Evolutionary conservation across 805 yeast genomes (phyloP).

Genomic region (Yarrowia deformans): DNA sequence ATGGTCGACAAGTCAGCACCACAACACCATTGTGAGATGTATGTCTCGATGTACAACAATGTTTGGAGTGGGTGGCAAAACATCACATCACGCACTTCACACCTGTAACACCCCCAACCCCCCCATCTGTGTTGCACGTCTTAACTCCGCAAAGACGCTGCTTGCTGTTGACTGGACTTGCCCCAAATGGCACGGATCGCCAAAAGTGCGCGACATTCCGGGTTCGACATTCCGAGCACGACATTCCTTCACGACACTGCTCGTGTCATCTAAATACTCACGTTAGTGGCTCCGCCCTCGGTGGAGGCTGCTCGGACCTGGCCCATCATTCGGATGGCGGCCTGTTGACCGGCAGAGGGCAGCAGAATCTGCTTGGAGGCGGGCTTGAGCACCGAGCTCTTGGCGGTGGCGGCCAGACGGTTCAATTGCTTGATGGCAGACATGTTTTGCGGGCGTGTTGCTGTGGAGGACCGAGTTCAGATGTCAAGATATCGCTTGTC

Average conservation of each 20-base stretch:
- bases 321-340: slow-evolving; percentile 49
- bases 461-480: slow-evolving; percentile 16
- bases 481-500: slow-evolving; percentile 27
- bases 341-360: slow-evolving; percentile 46
- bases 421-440: slow-evolving; percentile 42
- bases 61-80: too few relatives aligned
- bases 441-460: slow-evolving; percentile 24
- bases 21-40: too few relatives aligned
- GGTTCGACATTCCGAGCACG: too few relatives aligned
- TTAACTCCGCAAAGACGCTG: too few relatives aligned
- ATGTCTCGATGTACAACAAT: too few relatives aligned
- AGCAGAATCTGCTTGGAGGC: slow-evolving; percentile 40
- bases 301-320: slow-evolving; percentile 46
- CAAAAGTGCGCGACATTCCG: background rate
- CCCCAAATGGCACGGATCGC: background rate
- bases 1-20: too few relatives aligned
- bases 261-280: slow-evolving; percentile 40
- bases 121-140: too few relatives aligned
- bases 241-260: too few relatives aligned
- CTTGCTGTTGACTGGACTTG: background rate
- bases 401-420: slow-evolving; percentile 40
- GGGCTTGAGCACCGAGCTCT: slow-evolving; percentile 41
- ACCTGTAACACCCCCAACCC: too few relatives aligned
- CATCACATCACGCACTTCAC: too few relatives aligned
- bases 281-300: slow-evolving; percentile 48